Evolutionary conservation across 1,284 basidiomycete species (phyloP).

Genomic region (Malassezia nana): DNA sequence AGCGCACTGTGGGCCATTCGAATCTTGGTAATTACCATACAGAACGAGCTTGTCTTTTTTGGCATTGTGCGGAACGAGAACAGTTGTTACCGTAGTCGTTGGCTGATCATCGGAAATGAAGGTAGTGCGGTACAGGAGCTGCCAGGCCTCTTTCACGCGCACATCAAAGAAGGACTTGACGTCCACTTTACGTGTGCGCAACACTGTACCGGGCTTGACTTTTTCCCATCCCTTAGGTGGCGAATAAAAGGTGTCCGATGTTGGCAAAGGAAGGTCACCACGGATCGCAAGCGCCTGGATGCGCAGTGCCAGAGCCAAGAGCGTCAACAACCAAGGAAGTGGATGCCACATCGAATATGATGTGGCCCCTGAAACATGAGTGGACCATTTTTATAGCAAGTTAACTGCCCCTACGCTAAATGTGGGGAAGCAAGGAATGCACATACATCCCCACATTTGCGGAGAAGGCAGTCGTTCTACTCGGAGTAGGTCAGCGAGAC

Average conservation of each 20-base stretch:
- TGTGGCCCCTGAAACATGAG: too few relatives aligned
- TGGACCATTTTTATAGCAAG: too few relatives aligned
- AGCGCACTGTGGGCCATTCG: slow-evolving; percentile 26
- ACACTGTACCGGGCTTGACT: slow-evolving; percentile 20
- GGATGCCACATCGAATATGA: too few relatives aligned
- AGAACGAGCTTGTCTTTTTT: slow-evolving; percentile 25
- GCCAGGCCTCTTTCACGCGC: slow-evolving; percentile 18
- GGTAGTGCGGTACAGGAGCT: slow-evolving; percentile 28
- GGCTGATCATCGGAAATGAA: neutral
- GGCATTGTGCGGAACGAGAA: slow-evolving; percentile 23
- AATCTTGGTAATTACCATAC: too few relatives aligned
- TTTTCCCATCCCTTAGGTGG: slow-evolving; percentile 16
- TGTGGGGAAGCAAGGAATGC: too few relatives aligned
- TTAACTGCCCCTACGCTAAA: too few relatives aligned
- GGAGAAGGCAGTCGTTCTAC: too few relatives aligned
- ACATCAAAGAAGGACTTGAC: slow-evolving; percentile 4
- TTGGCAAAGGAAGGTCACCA: slow-evolving; percentile 1
- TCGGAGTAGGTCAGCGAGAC: too few relatives aligned
- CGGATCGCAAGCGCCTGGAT: neutral
- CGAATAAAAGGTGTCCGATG: slow-evolving; percentile 30
- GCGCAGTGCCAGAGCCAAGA: too few relatives aligned
- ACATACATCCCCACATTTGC: too few relatives aligned
- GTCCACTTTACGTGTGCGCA: slow-evolving; percentile 23
- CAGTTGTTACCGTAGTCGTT: slow-evolving; percentile 21
- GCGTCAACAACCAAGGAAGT: too few relatives aligned